phyloP scores from a whole-genome alignment of 805 yeast species.

The Pichia pseudocactophila region DNA sequence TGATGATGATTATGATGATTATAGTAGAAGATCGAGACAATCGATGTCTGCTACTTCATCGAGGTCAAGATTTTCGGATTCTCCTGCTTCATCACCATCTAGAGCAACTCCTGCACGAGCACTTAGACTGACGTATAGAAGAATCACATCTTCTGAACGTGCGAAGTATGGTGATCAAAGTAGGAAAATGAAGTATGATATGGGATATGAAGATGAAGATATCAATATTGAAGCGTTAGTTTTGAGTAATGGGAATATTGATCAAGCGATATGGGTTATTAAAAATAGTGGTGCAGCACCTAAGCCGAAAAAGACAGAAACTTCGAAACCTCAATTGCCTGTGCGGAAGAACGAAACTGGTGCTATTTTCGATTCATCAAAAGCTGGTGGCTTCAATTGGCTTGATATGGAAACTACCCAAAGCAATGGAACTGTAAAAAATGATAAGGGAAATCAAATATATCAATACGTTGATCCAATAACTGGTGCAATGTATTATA shows the following conservation, averaged over 20 bases:
- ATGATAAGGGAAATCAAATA: constrained; percentile 30
- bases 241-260: constrained; percentile 49
- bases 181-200: constrained; percentile 36
- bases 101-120: constrained; percentile 9
- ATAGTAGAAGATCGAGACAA: not conserved
- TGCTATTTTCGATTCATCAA: constrained; percentile 24
- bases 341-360: constrained; percentile 29
- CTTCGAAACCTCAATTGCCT: constrained; percentile 41
- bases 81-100: constrained; percentile 5
- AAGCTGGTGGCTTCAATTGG: constrained; percentile 31
- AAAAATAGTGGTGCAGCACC: constrained; percentile 28
- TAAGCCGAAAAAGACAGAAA: not conserved
- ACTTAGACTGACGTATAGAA: constrained; percentile 37
- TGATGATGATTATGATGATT: constrained; percentile 8
- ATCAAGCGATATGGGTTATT: constrained; percentile 50
- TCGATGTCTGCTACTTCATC: not conserved
- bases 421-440: constrained; percentile 20
- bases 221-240: constrained; percentile 55
- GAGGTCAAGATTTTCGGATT: constrained; percentile 2
- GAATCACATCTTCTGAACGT: constrained; percentile 45
- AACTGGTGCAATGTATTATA: constrained; percentile 58
- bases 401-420: constrained; percentile 17
- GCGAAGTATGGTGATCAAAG: constrained; percentile 43
- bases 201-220: constrained; percentile 52
- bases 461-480: constrained; percentile 66